Conservation (phyloP, 2,329 filamentous ascomycete genomes). For the Apiospora aurea region DNA sequence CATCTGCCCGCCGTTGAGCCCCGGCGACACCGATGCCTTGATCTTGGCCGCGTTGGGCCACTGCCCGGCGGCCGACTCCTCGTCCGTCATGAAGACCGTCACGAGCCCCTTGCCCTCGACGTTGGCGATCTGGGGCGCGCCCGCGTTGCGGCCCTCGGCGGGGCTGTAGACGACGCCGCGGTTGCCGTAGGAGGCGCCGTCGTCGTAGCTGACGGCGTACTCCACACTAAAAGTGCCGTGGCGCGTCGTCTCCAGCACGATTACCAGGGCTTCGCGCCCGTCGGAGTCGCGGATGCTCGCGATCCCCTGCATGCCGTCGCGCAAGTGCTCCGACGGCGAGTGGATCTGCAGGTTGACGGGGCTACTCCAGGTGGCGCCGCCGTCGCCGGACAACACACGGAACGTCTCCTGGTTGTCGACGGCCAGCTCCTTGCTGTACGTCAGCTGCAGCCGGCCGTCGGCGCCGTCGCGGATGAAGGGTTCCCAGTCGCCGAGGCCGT, state of each 20-base stretch:
- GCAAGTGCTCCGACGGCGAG: slow-evolving; percentile 39
- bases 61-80: slow-evolving; percentile 34
- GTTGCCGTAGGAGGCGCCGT: slow-evolving; percentile 43
- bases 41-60: slow-evolving; percentile 50
- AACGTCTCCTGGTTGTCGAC: slow-evolving; percentile 51
- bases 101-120: slow-evolving; percentile 44
- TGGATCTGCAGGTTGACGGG: slow-evolving; percentile 43
- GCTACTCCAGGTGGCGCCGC: slow-evolving; percentile 45
- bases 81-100: slow-evolving; percentile 48
- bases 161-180: slow-evolving; percentile 44
- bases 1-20: slow-evolving; percentile 30
- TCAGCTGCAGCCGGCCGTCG: slow-evolving; percentile 48
- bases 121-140: slow-evolving; percentile 45
- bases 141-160: slow-evolving; percentile 41
- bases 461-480: slow-evolving; percentile 49
- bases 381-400: slow-evolving; percentile 46
- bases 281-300: slow-evolving; percentile 40
- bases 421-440: slow-evolving; percentile 50
- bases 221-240: slow-evolving; percentile 44
- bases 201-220: slow-evolving; percentile 46
- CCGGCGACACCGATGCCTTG: slow-evolving; percentile 34
- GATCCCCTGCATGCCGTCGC: slow-evolving; percentile 48
- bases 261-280: slow-evolving; percentile 44
- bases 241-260: slow-evolving; percentile 47
- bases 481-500: slow-evolving; percentile 47